phyloP scores from a whole-genome alignment of 345 rosid species.

The Reutealis trisperma region DNA sequence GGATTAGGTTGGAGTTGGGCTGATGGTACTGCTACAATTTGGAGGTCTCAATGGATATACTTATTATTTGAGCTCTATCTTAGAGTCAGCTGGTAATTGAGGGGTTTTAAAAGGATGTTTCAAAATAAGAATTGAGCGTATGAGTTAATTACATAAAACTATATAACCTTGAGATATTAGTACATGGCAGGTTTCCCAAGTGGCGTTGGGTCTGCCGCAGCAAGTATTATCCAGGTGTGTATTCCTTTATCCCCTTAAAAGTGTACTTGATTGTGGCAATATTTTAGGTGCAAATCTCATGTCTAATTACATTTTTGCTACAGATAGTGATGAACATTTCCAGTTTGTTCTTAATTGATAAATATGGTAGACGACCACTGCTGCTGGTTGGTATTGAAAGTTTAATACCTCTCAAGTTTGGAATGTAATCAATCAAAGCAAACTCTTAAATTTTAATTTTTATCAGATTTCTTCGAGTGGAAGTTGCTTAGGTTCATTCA shows the following conservation, averaged over 20 bases:
- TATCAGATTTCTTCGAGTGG: constrained; percentile 40
- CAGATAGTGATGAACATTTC: constrained; percentile 1
- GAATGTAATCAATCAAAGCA: neutral
- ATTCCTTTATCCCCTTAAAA: neutral
- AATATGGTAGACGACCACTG: constrained; percentile 51
- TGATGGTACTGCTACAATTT: constrained; percentile 46
- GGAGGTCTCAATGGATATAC: constrained; percentile 36
- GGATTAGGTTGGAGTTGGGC: constrained; percentile 47
- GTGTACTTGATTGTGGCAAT: too few species aligned
- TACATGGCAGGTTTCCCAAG: constrained; percentile 32
- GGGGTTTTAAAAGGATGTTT: too few species aligned
- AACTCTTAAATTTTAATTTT: neutral
- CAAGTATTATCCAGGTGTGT: constrained; percentile 38
- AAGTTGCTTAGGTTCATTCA: constrained; percentile 33
- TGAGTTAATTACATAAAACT: neutral
- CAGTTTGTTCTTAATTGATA: constrained; percentile 42
- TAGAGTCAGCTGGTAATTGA: constrained; percentile 43
- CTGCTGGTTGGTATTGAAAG: constrained; percentile 30
- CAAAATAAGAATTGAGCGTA: neutral
- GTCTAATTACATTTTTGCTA: neutral
- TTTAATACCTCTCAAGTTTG: neutral
- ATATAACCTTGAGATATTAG: neutral
- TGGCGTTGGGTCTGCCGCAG: constrained; percentile 31
- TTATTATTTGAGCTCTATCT: constrained; percentile 39
- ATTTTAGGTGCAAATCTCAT: neutral